These are phyloP conservation scores for Panicum miliaceum DNA, from an alignment of 176 grass and related monocot species.

Conservation along the genomic window DNA sequence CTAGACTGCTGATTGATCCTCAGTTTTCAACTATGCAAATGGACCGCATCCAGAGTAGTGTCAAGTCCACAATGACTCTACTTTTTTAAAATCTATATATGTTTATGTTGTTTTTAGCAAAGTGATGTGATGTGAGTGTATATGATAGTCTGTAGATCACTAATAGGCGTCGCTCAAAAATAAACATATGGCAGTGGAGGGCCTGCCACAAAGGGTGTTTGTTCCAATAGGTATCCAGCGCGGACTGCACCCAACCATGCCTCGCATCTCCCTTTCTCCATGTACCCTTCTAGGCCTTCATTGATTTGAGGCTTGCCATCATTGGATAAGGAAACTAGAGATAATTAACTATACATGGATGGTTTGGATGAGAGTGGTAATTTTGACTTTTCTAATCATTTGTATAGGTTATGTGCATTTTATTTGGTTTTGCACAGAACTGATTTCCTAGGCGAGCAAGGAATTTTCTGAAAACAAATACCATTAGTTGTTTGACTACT, in stretches of 20 bases:
- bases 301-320: not conserved
- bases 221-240: constrained; percentile 43
- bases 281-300: not conserved
- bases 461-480: not conserved
- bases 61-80: not conserved
- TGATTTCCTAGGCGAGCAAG: not conserved
- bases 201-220: constrained; percentile 27
- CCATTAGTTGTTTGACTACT: not conserved
- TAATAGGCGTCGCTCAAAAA: not conserved
- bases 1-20: not conserved
- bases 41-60: constrained; percentile 19
- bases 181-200: constrained; percentile 40
- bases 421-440: not conserved
- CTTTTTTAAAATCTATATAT: not conserved
- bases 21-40: not conserved
- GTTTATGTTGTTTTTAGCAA: not conserved
- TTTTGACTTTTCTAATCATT: not conserved
- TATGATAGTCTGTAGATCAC: constrained; percentile 24
- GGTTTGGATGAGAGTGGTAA: not conserved
- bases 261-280: not conserved
- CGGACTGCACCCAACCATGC: constrained; percentile 44
- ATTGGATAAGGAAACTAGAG: not conserved
- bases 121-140: not conserved
- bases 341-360: not conserved
- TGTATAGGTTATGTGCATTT: too few species aligned